phyloP scores from a whole-genome alignment of 179 eudicot species.

The Nepenthes alata region DNA sequence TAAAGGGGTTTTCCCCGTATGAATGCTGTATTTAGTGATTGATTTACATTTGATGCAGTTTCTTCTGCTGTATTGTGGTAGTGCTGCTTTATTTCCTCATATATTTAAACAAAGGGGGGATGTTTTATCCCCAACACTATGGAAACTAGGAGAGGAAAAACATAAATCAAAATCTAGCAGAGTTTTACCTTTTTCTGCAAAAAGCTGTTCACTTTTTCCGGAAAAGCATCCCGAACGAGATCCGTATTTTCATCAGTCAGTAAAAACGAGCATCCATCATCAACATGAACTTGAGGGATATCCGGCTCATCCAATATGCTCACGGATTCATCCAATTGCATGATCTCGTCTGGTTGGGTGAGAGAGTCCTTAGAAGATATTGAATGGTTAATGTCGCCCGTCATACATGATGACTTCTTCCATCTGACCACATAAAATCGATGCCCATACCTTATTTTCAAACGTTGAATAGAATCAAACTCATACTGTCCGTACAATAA shows the following conservation, averaged over 20 bases:
- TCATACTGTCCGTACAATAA: slow-evolving; percentile 58
- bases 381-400: slow-evolving; percentile 11
- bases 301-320: slow-evolving; percentile 45
- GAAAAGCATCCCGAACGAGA: slow-evolving; percentile 71
- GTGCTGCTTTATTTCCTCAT: too few relatives aligned
- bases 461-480: slow-evolving; percentile 71
- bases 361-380: slow-evolving; percentile 26
- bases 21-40: too few relatives aligned
- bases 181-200: slow-evolving; percentile 50
- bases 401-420: slow-evolving; percentile 38
- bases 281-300: slow-evolving; percentile 38
- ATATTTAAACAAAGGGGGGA: not conserved
- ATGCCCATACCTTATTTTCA: slow-evolving; percentile 65
- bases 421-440: slow-evolving; percentile 58
- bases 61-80: too few relatives aligned
- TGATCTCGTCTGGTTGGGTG: slow-evolving; percentile 17
- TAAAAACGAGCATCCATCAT: slow-evolving; percentile 44
- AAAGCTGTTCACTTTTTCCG: slow-evolving; percentile 44
- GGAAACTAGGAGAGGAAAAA: not conserved
- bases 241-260: slow-evolving; percentile 68
- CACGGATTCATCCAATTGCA: slow-evolving; percentile 23
- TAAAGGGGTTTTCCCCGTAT: too few relatives aligned
- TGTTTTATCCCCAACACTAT: not conserved
- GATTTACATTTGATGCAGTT: too few relatives aligned
- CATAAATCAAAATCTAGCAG: not conserved